Conservation (phyloP, 495 filamentous ascomycete species). For the Aspergillus olivimuriae region DNA sequence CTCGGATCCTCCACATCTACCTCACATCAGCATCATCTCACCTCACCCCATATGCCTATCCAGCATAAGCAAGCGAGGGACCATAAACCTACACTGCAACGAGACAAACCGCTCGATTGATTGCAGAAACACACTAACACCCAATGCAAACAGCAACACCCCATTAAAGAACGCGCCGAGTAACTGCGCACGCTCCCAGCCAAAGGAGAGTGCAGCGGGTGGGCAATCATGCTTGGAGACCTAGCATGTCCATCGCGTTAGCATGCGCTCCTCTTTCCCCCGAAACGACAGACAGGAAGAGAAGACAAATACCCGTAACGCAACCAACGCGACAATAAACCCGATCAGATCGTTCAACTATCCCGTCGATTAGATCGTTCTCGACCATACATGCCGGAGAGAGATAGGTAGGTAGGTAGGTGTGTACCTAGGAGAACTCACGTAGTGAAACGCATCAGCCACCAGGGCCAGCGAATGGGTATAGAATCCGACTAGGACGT, state of each 20-base stretch:
- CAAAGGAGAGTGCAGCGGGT: constrained; percentile 37
- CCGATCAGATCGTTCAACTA: constrained; percentile 84
- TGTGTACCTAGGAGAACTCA: no score
- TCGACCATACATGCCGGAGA: neutral
- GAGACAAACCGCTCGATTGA: constrained; percentile 74
- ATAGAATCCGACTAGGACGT: constrained; percentile 55
- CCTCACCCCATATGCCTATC: no score
- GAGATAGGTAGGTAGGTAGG: no score
- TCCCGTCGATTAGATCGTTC: constrained; percentile 22
- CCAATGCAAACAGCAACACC: constrained; percentile 81
- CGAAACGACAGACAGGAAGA: neutral
- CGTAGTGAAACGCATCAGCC: constrained; percentile 92
- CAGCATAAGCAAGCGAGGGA: neutral
- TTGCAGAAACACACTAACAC: constrained; percentile 83
- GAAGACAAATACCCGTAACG: constrained; percentile 53
- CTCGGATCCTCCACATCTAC: constrained; percentile 21
- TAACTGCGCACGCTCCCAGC: constrained; percentile 80
- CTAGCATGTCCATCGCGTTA: constrained; percentile 14
- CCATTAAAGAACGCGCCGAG: constrained; percentile 88
- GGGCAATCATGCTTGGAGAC: constrained; percentile 22
- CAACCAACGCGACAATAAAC: constrained; percentile 76
- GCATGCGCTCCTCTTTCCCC: no score
- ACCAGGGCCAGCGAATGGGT: constrained; percentile 83
- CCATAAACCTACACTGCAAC: constrained; percentile 25
- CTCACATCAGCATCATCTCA: neutral